Base-by-base conservation (phyloP, 345 rosid genomes). In the Garcia nutans region DNA sequence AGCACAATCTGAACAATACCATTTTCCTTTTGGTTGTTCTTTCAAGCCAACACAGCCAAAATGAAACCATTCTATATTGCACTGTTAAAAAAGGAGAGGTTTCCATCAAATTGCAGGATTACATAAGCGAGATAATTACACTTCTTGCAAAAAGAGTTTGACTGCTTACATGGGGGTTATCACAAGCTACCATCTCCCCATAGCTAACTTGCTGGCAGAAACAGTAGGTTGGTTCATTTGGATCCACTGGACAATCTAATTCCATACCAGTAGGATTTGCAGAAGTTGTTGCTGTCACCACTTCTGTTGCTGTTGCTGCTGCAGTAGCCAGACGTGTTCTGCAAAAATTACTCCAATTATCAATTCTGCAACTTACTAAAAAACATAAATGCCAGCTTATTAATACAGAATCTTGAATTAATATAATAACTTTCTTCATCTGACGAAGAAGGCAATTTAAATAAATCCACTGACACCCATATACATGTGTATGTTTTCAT, bases 31-130 rank as follows among this genome's bases (percentile, higher is more conserved):
- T 2, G 97, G 97, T 63, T 89, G 91, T 79, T 92, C 97, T 71
- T 89, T 96, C 78, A 93, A 76, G 57, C 96, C 96, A 33, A 96
- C 98, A 31, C 99, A 96, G 0, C 95, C 97, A 50, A 93, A 96
- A 82, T 93, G 98, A 82, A 96, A 93, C 99, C 99, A 96, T 80
- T 96, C 99, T 82, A 96, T 93, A 86, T 89, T 92, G 89, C 99
- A 93, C 98, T 96, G 92, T 22, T 57, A 72, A 73, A 72, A 23
- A 62, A 67, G 31, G 41, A 60, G 23, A 74, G 20, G 72, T 49
- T 62, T 55, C 8, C 17, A 31, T 82, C 19, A 86, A 70, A 59
- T 78, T 37, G 11, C 55, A 56, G 73, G 22, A 33, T 17, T 37
- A 37, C 33, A 50, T 24, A n/a, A 20, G n/a, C n/a, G 69, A 73